These are phyloP conservation scores for Rhinocladiella similis DNA, from an alignment of 2,329 filamentous ascomycete species.

Conservation along the genomic window DNA sequence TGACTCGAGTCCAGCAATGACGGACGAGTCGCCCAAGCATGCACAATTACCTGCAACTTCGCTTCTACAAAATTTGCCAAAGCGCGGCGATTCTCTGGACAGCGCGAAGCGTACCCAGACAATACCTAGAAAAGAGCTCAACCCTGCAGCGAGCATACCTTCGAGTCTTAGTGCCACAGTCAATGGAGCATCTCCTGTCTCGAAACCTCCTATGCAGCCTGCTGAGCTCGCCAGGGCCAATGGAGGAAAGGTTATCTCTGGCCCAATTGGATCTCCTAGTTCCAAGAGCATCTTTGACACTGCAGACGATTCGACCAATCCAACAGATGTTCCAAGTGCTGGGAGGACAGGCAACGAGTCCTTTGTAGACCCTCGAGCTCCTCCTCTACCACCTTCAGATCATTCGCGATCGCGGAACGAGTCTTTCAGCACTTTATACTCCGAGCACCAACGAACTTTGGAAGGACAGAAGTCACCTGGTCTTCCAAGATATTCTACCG, in stretches of 20 bases:
- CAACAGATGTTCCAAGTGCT: conserved; percentile 10
- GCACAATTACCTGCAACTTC: conserved; percentile 33
- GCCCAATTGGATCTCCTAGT: conserved; percentile 44
- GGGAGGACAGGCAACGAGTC: conserved; percentile 49
- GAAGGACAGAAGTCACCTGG: conserved; percentile 62
- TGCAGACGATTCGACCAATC: conserved; percentile 29
- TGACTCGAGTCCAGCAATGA: conserved; percentile 55
- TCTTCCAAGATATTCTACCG: conserved; percentile 70
- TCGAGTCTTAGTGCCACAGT: conserved; percentile 38
- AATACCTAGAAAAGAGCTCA: conserved; percentile 66
- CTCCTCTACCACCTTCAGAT: conserved; percentile 54
- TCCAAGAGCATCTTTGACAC: conserved; percentile 43
- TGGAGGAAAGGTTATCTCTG: conserved; percentile 44
- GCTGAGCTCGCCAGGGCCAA: conserved; percentile 35
- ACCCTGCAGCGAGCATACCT: conserved; percentile 32
- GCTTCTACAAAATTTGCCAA: conserved; percentile 44
- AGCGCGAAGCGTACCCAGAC: conserved; percentile 34
- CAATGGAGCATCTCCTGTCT: conserved; percentile 22
- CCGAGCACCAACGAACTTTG: conserved; percentile 37
- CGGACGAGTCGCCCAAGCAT: conserved; percentile 41
- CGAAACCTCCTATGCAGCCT: conserved; percentile 6
- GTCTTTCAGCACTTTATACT: conserved; percentile 45
- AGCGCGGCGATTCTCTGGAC: conserved; percentile 62
- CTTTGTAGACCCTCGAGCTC: conserved; percentile 60
- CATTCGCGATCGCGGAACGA: conserved; percentile 47